Percentiles rank a stretch among this genome's conserved stretches.
Conservation (phyloP, 768 basidiomycete genomes). For the Phaffia tasmanica region DNA sequence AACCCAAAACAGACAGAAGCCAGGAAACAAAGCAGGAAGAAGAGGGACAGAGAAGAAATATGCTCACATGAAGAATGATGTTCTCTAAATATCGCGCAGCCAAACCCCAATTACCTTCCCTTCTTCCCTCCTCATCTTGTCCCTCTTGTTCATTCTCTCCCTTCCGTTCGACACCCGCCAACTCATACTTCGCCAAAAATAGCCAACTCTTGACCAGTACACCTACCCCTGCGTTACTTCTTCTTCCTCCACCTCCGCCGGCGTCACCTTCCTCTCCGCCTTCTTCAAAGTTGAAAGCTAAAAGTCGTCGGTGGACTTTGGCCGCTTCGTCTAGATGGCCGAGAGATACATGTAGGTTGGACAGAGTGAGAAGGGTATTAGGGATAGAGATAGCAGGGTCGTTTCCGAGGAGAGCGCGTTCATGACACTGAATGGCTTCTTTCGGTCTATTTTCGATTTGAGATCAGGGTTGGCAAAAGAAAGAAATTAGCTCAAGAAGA, state of each 20-base stretch:
- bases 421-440: slow-evolving; percentile 84
- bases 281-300: slow-evolving; percentile 36
- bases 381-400: slow-evolving; percentile 33
- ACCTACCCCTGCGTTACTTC: slow-evolving; percentile 30
- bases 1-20: neutral
- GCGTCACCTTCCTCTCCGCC: slow-evolving; percentile 45
- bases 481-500: neutral
- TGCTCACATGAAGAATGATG: slow-evolving; percentile 50
- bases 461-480: slow-evolving; percentile 3
- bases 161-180: slow-evolving; percentile 32
- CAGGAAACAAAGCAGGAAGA: neutral
- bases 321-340: slow-evolving; percentile 31
- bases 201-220: slow-evolving; percentile 62
- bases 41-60: neutral
- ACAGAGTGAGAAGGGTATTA: slow-evolving; percentile 35
- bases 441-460: slow-evolving; percentile 48
- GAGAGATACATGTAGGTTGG: slow-evolving; percentile 31
- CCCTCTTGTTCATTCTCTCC: neutral
- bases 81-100: slow-evolving; percentile 63
- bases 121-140: neutral
- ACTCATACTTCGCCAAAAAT: slow-evolving; percentile 69
- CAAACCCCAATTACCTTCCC: slow-evolving; percentile 34
- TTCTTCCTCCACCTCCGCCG: slow-evolving; percentile 47
- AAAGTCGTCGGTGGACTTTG: slow-evolving; percentile 58
- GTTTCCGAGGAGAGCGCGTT: slow-evolving; percentile 57